phyloP scores from a whole-genome alignment of 2,329 filamentous ascomycete genomes.

The Tolypocladium sp. region DNA sequence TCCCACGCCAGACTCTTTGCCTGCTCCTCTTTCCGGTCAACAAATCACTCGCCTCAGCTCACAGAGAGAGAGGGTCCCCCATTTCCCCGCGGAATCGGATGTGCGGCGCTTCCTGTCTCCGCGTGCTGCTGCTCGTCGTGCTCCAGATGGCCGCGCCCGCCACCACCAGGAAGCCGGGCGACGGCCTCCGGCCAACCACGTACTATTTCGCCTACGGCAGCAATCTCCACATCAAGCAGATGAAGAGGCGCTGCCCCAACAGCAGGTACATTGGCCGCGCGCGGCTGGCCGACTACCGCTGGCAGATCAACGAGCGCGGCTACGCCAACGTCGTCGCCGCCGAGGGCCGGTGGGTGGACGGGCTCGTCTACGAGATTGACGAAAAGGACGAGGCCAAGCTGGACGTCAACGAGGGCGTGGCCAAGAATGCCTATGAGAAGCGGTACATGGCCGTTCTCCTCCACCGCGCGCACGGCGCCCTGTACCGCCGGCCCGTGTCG shows the following conservation, averaged over 20 bases:
- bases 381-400: constrained; percentile 26
- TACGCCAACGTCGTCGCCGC: constrained; percentile 32
- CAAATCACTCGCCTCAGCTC: not conserved
- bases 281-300: constrained; percentile 27
- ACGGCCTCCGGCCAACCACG: constrained; percentile 14
- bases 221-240: constrained; percentile 34
- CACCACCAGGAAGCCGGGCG: not conserved
- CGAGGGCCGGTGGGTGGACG: constrained; percentile 26
- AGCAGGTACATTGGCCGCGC: constrained; percentile 29
- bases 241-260: constrained; percentile 32
- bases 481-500: constrained; percentile 25
- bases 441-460: constrained; percentile 21
- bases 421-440: constrained; percentile 28
- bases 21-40: not conserved
- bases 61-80: not conserved
- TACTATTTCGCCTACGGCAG: constrained; percentile 39
- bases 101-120: not conserved
- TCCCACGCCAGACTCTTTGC: not conserved
- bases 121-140: not conserved
- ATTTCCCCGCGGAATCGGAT: too few relatives aligned
- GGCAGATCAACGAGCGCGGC: constrained; percentile 38
- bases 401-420: constrained; percentile 31
- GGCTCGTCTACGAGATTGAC: constrained; percentile 31
- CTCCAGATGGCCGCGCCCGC: constrained; percentile 10
- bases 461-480: constrained; percentile 17